These are phyloP conservation scores for Talaromyces sp. DNA, from an alignment of 2,329 filamentous ascomycete genomes.

Conservation along the genomic window DNA sequence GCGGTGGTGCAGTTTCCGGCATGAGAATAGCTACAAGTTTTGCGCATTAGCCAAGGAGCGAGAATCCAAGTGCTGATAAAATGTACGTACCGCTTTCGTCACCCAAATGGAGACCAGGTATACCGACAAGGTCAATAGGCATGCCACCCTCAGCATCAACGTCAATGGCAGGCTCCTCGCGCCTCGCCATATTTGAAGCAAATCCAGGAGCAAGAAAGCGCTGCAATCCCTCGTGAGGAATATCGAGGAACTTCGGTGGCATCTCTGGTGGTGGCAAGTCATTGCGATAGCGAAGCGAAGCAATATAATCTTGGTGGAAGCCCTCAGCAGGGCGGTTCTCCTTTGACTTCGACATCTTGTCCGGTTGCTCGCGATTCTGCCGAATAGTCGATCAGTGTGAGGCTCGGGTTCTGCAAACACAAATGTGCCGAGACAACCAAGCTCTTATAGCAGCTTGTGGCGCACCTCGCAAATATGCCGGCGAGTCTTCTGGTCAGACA, in stretches of 20 bases:
- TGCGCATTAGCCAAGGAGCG: constrained; percentile 8
- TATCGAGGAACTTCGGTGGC: constrained; percentile 93
- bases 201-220: constrained; percentile 90
- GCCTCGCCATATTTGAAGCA: constrained; percentile 79
- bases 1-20: constrained; percentile 61
- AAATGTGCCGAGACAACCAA: neutral
- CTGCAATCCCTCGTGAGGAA: constrained; percentile 85
- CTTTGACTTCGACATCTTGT: constrained; percentile 36
- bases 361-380: neutral
- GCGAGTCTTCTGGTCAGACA: neutral
- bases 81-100: constrained; percentile 74
- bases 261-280: constrained; percentile 88
- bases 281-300: constrained; percentile 92
- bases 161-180: constrained; percentile 93
- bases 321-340: constrained; percentile 34
- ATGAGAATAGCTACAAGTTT: constrained; percentile 68
- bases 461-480: neutral
- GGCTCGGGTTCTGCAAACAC: neutral
- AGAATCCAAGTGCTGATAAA: neutral
- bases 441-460: neutral
- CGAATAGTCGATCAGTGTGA: neutral
- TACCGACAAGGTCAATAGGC: constrained; percentile 90
- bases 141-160: constrained; percentile 96
- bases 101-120: constrained; percentile 90
- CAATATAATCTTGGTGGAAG: constrained; percentile 94